Evolutionary conservation across 148 eudicot genomes (phyloP).

Genomic region (Rhododendron molle): DNA sequence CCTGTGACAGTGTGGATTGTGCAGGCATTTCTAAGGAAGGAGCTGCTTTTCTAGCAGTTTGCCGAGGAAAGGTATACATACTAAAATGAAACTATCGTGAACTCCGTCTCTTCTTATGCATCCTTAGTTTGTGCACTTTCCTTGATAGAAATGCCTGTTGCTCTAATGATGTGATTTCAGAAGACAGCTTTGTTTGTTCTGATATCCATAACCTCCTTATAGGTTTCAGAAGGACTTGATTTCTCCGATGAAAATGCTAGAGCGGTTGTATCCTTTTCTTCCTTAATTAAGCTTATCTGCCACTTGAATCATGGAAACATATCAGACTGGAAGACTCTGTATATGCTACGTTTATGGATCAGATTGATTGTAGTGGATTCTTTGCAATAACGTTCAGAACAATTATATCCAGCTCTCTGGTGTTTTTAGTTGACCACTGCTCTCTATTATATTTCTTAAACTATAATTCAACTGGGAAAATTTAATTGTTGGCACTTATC

Average conservation of each 20-base stretch:
- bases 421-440: neutral
- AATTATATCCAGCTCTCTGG: neutral
- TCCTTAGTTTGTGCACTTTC: neutral
- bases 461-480: neutral
- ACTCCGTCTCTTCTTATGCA: neutral
- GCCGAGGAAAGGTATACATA: conserved; percentile 84
- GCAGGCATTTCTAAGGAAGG: conserved; percentile 41
- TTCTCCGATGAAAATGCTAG: conserved; percentile 96
- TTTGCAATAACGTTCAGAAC: neutral
- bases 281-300: neutral
- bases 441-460: neutral
- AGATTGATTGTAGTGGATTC: neutral
- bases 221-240: conserved; percentile 99
- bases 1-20: conserved; percentile 22
- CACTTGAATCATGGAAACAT: neutral
- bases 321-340: neutral
- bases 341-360: neutral
- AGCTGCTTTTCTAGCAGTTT: conserved; percentile 97
- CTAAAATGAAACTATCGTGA: neutral
- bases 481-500: neutral
- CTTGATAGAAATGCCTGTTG: neutral
- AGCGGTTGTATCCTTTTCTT: conserved; percentile 88
- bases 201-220: conserved; percentile 17
- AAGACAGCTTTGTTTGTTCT: neutral
- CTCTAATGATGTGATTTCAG: neutral